Conservation (phyloP, 2,329 filamentous ascomycete genomes). For the Epichloe gansuensis region DNA sequence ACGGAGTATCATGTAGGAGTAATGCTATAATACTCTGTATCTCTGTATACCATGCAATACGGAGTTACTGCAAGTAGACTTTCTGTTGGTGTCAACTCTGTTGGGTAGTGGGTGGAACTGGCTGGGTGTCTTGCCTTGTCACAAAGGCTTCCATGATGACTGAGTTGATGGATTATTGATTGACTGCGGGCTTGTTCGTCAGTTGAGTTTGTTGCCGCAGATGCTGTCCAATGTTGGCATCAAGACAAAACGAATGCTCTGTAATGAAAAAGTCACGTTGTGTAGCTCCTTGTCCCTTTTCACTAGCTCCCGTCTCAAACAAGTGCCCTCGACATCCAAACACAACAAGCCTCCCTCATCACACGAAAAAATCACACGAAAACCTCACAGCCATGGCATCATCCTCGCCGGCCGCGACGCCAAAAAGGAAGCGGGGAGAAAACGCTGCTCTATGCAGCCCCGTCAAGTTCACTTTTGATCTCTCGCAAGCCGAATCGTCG, state of each 20-base stretch:
- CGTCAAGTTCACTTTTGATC: slow-evolving; percentile 36
- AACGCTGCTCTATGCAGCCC: slow-evolving; percentile 19
- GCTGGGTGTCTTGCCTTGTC: not conserved
- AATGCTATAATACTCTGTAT: too few relatives aligned
- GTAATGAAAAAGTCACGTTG: too few relatives aligned
- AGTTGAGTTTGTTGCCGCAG: too few relatives aligned
- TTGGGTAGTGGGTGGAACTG: not conserved
- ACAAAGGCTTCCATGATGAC: too few relatives aligned
- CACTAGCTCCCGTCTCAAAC: not conserved
- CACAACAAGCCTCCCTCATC: not conserved
- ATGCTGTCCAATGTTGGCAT: too few relatives aligned
- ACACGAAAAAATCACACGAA: not conserved
- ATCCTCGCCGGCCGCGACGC: slow-evolving; percentile 19
- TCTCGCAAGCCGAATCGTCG: slow-evolving; percentile 15
- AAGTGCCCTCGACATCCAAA: not conserved
- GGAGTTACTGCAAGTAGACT: not conserved
- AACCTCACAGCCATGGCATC: slow-evolving; percentile 9
- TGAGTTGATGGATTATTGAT: too few relatives aligned
- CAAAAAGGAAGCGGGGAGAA: slow-evolving; percentile 35
- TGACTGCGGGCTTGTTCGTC: too few relatives aligned
- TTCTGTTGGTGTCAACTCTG: not conserved
- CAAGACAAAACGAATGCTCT: not conserved
- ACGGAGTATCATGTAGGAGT: too few relatives aligned
- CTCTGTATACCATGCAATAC: not conserved
- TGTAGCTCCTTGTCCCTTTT: not conserved